phyloP scores from a whole-genome alignment of 805 yeast genomes.

The Zygotorulaspora sp. region DNA sequence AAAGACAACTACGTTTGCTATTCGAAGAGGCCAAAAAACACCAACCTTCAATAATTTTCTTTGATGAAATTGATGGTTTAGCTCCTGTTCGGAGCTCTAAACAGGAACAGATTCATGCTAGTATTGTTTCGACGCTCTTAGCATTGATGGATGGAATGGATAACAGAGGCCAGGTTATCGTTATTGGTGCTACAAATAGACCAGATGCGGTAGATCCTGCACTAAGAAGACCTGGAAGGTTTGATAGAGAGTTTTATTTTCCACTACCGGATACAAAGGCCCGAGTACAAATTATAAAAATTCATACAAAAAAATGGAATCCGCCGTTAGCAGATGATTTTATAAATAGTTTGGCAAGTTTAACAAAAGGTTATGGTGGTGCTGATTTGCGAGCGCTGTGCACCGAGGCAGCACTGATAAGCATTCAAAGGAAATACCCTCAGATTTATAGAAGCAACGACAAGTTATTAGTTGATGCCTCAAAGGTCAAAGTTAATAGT shows the following conservation, averaged over 20 bases:
- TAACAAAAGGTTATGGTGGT: slow-evolving; percentile 97
- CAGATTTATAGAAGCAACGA: slow-evolving; percentile 78
- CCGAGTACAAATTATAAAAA: slow-evolving; percentile 69
- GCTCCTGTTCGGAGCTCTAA: slow-evolving; percentile 97
- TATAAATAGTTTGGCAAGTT: slow-evolving; percentile 59
- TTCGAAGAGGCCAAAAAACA: slow-evolving; percentile 95
- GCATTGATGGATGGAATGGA: slow-evolving; percentile 99
- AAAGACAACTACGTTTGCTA: slow-evolving; percentile 80
- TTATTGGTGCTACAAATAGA: slow-evolving; percentile 95
- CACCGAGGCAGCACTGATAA: slow-evolving; percentile 89
- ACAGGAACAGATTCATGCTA: slow-evolving; percentile 97
- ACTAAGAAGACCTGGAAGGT: slow-evolving; percentile 91
- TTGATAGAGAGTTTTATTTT: slow-evolving; percentile 94
- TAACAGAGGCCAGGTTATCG: slow-evolving; percentile 95
- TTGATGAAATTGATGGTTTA: slow-evolving; percentile 96
- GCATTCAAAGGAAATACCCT: slow-evolving; percentile 89
- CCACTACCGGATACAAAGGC: slow-evolving; percentile 84
- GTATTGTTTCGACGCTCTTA: slow-evolving; percentile 88
- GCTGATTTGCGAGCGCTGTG: slow-evolving; percentile 93
- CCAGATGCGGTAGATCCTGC: slow-evolving; percentile 99
- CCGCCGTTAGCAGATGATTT: slow-evolving; percentile 62
- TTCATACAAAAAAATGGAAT: slow-evolving; percentile 86
- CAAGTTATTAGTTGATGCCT: slow-evolving; percentile 69
- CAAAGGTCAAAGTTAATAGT: slow-evolving; percentile 65
- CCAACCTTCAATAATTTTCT: slow-evolving; percentile 93